phyloP scores from a whole-genome alignment of 441 rosid genomes.

The Euphorbia schlechtendalii region DNA sequence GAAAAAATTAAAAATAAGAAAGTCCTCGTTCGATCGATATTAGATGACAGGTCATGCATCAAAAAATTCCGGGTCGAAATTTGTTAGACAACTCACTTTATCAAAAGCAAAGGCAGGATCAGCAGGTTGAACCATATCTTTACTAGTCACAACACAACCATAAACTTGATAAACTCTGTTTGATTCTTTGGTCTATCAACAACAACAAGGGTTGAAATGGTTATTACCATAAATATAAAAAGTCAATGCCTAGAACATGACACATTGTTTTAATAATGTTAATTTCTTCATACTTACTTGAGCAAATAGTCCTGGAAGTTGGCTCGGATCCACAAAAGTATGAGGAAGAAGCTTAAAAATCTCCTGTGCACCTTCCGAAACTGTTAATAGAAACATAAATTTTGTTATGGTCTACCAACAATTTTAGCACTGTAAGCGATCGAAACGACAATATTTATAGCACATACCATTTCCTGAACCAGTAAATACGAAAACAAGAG shows the following conservation, averaged over 20 bases:
- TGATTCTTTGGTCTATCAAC: constrained; percentile 39
- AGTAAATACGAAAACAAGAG: too few relatives aligned
- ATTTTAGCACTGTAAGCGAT: not conserved
- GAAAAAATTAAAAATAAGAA: constrained; percentile 28
- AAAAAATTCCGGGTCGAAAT: too few relatives aligned
- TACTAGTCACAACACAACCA: constrained; percentile 74
- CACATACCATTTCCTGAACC: too few relatives aligned
- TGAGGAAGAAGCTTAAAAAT: constrained; percentile 94
- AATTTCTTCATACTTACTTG: constrained; percentile 34
- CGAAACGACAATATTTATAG: too few relatives aligned
- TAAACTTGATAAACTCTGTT: constrained; percentile 75
- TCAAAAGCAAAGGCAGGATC: constrained; percentile 63
- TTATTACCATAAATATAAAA: not conserved
- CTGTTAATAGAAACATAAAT: constrained; percentile 26
- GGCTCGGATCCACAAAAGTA: constrained; percentile 66
- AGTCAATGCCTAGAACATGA: not conserved
- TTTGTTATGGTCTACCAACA: not conserved
- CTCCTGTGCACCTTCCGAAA: constrained; percentile 85
- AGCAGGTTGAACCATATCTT: constrained; percentile 73
- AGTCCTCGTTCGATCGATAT: too few relatives aligned
- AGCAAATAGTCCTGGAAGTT: constrained; percentile 64
- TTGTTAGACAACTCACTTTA: constrained; percentile 46
- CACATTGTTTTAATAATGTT: not conserved
- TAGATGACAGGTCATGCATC: too few relatives aligned
- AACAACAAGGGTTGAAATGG: not conserved